Evolutionary conservation across 106 monocot species (phyloP), one percentile per base, ranked within the genome.

Genomic region (Phalaenopsis aphrodite): DNA sequence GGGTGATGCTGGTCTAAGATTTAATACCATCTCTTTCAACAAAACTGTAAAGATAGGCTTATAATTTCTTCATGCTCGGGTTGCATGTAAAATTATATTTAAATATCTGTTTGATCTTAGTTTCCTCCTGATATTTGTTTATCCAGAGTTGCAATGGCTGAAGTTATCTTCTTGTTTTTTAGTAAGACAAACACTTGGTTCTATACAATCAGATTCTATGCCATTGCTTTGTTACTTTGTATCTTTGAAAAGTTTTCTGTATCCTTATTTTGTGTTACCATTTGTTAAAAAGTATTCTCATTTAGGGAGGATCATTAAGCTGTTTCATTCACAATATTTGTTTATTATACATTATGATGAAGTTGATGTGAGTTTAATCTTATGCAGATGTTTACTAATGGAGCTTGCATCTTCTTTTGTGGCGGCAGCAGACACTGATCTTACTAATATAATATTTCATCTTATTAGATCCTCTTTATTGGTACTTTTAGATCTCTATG

Each of bases 391-490:
- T 83, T 67, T 91, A 82, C 48, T 89, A 16, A 77, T 98, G 82
- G 92, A 94, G 71, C 88, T 98, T 84, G 78, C 82, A 46, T 90
- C 90, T 15, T 81, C 84, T 67, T 84, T 94, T 84, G 88, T 89
- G 58, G 79, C 78, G 48, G 88, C 84, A 80, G 92, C 92, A 56
- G 85, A 91, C 39, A 55, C 86, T 71, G 92, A 94, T 81, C 81
- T 94, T 30, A 80, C 88, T 72, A 78, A 85, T 72, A 85, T 82
- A 80, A 78, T 98, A 42, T 98, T 88, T 79, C 79, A 84, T 80
- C 87, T 83, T 84, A 83, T 91, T 67, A 91, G 66, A 61, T 81
- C 87, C 78, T 84, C 81, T 77, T 82, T 98, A 64, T 46, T 78
- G 94, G 98, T 98, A 94, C 58, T 48, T 14, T 43, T 46, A 5